Evolutionary conservation across 73 alveolate genomes (phyloP).

Genomic region (Urostyla sp.): DNA sequence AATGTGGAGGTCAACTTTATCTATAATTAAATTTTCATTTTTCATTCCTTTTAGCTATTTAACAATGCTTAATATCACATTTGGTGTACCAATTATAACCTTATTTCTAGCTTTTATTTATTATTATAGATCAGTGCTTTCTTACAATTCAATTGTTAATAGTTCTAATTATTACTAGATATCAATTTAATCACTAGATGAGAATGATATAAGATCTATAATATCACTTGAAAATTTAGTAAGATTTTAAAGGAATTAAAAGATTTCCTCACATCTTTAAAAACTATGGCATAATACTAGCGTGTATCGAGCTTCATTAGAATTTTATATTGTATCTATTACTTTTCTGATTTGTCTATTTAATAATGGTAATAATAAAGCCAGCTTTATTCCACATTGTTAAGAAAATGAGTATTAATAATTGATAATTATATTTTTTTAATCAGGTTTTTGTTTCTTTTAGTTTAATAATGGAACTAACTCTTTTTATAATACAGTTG

Average conservation of each 20-base stretch:
- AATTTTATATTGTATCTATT: not conserved
- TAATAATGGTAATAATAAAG: not conserved
- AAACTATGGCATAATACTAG: slow-evolving; percentile 21
- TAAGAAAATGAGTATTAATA: no score
- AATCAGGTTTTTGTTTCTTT: not conserved
- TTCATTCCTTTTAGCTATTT: no score
- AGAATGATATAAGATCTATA: no score
- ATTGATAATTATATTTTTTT: no score
- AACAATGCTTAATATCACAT: no score
- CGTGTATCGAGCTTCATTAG: not conserved
- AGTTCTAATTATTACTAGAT: no score
- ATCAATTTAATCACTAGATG: no score
- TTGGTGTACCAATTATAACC: slow-evolving; percentile 30
- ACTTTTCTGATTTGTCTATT: not conserved
- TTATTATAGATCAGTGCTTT: not conserved
- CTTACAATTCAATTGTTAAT: no score
- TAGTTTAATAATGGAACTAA: slow-evolving; percentile 27
- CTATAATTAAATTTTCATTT: no score
- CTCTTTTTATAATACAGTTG: slow-evolving; percentile 40
- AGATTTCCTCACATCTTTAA: slow-evolving; percentile 18
- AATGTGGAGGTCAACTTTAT: slow-evolving; percentile 36
- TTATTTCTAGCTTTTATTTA: slow-evolving; percentile 9
- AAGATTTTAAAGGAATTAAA: not conserved
- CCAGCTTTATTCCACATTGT: slow-evolving; percentile 50
- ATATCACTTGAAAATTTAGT: slow-evolving; percentile 11